These are phyloP conservation scores for Kodamaea restingae DNA, from an alignment of 805 yeast genomes.

Conservation along the genomic window DNA sequence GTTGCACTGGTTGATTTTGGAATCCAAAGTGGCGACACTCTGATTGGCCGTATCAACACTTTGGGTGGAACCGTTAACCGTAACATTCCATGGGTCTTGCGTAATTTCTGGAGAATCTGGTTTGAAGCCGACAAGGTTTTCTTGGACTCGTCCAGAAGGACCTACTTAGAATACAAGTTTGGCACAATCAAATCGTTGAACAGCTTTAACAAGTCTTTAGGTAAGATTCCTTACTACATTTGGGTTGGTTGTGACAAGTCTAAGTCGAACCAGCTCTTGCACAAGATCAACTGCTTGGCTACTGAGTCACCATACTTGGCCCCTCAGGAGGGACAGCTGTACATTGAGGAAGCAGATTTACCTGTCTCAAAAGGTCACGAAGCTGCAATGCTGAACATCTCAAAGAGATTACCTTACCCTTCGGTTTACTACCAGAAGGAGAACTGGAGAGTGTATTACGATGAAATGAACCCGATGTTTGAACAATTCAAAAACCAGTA, in stretches of 20 bases:
- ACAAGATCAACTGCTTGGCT: conserved; percentile 68
- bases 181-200: conserved; percentile 78
- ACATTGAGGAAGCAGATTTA: conserved; percentile 19
- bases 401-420: conserved; percentile 71
- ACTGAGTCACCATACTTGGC: conserved; percentile 81
- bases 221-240: conserved; percentile 76
- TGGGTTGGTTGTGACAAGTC: conserved; percentile 64
- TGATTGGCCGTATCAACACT: conserved; percentile 66
- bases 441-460: conserved; percentile 76
- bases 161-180: conserved; percentile 74
- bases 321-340: conserved; percentile 34
- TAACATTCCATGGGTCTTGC: conserved; percentile 69
- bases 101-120: conserved; percentile 87
- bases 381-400: conserved; percentile 61
- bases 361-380: conserved; percentile 68
- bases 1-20: conserved; percentile 78
- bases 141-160: conserved; percentile 76
- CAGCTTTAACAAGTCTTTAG: conserved; percentile 58
- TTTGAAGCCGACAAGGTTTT: conserved; percentile 80
- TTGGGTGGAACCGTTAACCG: conserved; percentile 70
- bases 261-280: conserved; percentile 41
- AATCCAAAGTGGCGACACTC: conserved; percentile 61
- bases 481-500: conserved; percentile 73
- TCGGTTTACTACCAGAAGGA: conserved; percentile 75
- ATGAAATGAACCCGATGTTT: conserved; percentile 63